Conservation (phyloP, 768 basidiomycete species). For the Tubosaeta brunneosetosa region DNA sequence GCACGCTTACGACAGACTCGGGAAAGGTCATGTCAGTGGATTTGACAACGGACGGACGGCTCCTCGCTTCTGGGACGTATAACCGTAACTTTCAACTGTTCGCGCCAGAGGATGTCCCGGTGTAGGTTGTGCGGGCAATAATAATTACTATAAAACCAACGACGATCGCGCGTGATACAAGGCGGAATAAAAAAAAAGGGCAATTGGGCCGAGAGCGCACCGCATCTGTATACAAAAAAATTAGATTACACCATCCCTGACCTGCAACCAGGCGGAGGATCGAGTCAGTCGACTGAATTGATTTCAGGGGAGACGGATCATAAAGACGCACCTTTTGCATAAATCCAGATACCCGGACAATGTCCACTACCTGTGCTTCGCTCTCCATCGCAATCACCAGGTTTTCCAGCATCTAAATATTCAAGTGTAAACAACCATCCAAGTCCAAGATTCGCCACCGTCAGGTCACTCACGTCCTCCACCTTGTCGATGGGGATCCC, state of each 20-base stretch:
- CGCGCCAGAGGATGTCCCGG: conserved; percentile 61
- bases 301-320: conserved; percentile 20
- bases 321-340: conserved; percentile 71
- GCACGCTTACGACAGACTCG: conserved; percentile 85
- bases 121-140: conserved; percentile 19
- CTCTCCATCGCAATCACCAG: conserved; percentile 86
- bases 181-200: conserved; percentile 17
- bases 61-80: conserved; percentile 87
- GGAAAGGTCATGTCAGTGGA: conserved; percentile 99
- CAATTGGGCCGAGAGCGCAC: not conserved
- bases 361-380: conserved; percentile 75
- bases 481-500: conserved; percentile 84
- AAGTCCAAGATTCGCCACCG: conserved; percentile 10
- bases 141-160: conserved; percentile 23
- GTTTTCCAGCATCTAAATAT: conserved; percentile 71
- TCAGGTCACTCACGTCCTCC: conserved; percentile 67
- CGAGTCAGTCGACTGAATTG: conserved; percentile 18
- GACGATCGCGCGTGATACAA: conserved; percentile 30
- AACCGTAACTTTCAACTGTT: conserved; percentile 94
- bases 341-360: conserved; percentile 82
- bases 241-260: conserved; percentile 41
- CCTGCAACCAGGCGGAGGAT: conserved; percentile 21
- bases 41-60: conserved; percentile 73
- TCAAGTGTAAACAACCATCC: conserved; percentile 25
- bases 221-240: conserved; percentile 19